phyloP scores from a whole-genome alignment of 306 rosid genomes.

The Cucumis hystrix region DNA sequence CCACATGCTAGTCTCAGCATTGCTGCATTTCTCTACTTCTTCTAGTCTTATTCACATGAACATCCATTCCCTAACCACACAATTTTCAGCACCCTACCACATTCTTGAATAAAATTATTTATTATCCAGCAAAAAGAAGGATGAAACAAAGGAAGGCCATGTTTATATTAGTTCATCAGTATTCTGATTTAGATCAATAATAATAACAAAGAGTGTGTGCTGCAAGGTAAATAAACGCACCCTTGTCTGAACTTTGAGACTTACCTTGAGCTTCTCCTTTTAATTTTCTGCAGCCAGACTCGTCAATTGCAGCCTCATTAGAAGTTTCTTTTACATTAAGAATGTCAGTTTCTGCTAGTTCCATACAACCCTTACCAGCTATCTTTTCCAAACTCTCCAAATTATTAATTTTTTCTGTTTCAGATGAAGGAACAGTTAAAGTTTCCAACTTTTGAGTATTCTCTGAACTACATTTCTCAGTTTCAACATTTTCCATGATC shows the following conservation, averaged over 20 bases:
- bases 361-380: conserved; percentile 15
- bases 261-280: conserved; percentile 39
- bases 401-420: conserved; percentile 27
- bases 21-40: background rate
- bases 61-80: background rate
- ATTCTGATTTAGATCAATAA: background rate
- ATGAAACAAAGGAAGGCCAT: background rate
- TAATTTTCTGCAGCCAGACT: conserved; percentile 25
- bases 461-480: conserved; percentile 28
- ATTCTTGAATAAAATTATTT: background rate
- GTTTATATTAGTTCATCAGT: background rate
- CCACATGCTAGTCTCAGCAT: background rate
- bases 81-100: background rate
- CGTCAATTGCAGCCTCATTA: conserved; percentile 18
- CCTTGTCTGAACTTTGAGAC: conserved; percentile 32
- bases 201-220: background rate
- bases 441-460: conserved; percentile 23
- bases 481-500: conserved; percentile 20
- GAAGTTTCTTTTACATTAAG: conserved; percentile 18
- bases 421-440: conserved; percentile 34
- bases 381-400: conserved; percentile 29
- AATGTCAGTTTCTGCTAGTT: conserved; percentile 30
- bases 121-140: background rate
- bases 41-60: background rate
- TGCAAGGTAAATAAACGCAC: conserved; percentile 35